phyloP scores from a whole-genome alignment of 1,284 basidiomycete species.

The Pyrrhoderma lamaoense region DNA sequence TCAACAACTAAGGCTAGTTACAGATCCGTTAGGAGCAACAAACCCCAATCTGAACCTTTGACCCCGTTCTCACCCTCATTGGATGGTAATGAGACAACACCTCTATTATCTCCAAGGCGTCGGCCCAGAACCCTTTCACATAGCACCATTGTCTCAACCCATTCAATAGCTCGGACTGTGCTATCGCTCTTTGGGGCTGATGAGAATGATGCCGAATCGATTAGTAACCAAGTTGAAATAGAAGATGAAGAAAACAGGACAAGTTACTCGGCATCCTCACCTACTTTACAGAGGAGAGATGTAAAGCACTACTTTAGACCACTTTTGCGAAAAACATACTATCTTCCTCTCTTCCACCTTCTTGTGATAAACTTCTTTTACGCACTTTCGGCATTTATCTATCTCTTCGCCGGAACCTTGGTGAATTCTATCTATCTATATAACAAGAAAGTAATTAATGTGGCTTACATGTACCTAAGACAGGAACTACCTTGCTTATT shows the following conservation, averaged over 20 bases:
- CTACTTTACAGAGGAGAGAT: slow-evolving; percentile 9
- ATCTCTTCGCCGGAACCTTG: slow-evolving; percentile 69
- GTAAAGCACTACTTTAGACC: slow-evolving; percentile 60
- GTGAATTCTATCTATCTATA: slow-evolving; percentile 34
- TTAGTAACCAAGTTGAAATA: not conserved
- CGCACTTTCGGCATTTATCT: slow-evolving; percentile 63
- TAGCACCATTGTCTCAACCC: slow-evolving; percentile 41
- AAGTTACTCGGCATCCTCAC: slow-evolving; percentile 25
- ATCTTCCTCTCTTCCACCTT: slow-evolving; percentile 57
- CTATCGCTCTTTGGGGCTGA: slow-evolving; percentile 51
- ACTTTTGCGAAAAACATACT: slow-evolving; percentile 46
- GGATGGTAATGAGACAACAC: slow-evolving; percentile 35
- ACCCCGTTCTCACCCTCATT: slow-evolving; percentile 13
- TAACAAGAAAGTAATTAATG: not conserved
- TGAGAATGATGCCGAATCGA: slow-evolving; percentile 27
- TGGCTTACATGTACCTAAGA: slow-evolving; percentile 31
- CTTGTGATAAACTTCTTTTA: slow-evolving; percentile 68
- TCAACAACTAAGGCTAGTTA: slow-evolving; percentile 28
- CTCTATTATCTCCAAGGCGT: slow-evolving; percentile 31
- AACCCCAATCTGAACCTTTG: slow-evolving; percentile 14
- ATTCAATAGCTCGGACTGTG: slow-evolving; percentile 59
- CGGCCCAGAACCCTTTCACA: slow-evolving; percentile 48
- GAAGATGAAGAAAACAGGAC: slow-evolving; percentile 23
- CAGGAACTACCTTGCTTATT: slow-evolving; percentile 67
- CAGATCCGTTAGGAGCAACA: slow-evolving; percentile 19